These are phyloP conservation scores for Iberis pinnata DNA, from an alignment of 345 rosid genomes.

Conservation along the genomic window DNA sequence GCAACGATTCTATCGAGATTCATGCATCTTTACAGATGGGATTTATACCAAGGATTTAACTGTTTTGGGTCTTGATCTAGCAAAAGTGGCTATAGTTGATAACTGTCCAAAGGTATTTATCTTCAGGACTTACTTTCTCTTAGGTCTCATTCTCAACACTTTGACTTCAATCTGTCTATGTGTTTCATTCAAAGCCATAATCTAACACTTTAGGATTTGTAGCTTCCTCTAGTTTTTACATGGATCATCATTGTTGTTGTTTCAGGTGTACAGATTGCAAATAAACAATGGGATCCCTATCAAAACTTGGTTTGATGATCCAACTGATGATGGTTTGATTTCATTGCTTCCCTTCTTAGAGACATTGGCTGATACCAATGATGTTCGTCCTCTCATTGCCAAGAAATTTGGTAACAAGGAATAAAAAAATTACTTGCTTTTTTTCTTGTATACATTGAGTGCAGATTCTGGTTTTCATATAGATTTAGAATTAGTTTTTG, in stretches of 20 bases:
- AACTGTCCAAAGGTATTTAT: conserved; percentile 85
- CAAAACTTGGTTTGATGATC: conserved; percentile 91
- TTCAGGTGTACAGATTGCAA: conserved; percentile 92
- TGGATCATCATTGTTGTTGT: conserved; percentile 21
- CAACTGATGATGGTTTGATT: conserved; percentile 71
- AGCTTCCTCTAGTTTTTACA: conserved; percentile 2
- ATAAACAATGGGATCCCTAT: conserved; percentile 94
- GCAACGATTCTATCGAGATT: conserved; percentile 69
- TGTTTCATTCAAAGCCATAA: no score
- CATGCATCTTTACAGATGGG: conserved; percentile 79
- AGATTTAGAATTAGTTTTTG: no score
- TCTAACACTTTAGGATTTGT: no score
- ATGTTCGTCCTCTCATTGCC: conserved; percentile 88
- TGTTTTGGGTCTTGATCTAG: conserved; percentile 85
- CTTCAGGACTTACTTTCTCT: conserved; percentile 8
- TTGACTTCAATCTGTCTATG: neutral
- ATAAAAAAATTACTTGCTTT: conserved; percentile 24
- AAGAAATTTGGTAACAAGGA: conserved; percentile 64
- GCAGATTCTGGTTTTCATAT: conserved; percentile 29
- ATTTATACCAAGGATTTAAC: conserved; percentile 90
- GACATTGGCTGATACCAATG: conserved; percentile 70
- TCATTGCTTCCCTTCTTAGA: conserved; percentile 89
- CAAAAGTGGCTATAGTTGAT: conserved; percentile 90
- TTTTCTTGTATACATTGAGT: conserved; percentile 24
- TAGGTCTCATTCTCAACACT: conserved; percentile 13